These are phyloP conservation scores for Colletotrichum filicis DNA, from an alignment of 2,329 filamentous ascomycete genomes.

Conservation along the genomic window DNA sequence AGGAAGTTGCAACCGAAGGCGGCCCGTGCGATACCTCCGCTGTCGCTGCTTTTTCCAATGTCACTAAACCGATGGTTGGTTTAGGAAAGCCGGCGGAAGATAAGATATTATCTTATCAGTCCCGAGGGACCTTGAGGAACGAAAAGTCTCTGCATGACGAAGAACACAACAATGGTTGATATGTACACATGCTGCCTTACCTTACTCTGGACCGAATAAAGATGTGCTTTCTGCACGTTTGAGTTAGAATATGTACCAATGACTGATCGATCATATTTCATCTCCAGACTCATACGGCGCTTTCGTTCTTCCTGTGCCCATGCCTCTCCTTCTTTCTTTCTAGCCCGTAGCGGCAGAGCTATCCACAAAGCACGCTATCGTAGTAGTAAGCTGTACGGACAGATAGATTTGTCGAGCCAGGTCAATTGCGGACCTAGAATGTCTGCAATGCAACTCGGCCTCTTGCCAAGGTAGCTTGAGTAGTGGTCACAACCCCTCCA, in stretches of 20 bases:
- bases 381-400: neutral
- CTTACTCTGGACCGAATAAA: neutral
- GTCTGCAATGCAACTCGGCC: neutral
- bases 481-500: neutral
- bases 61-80: neutral
- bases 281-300: neutral
- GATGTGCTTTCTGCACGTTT: too few species aligned
- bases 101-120: too few species aligned
- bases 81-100: neutral
- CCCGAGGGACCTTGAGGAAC: too few species aligned
- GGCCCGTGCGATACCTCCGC: slow-evolving; percentile 6
- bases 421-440: neutral
- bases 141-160: too few species aligned
- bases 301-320: neutral
- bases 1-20: neutral
- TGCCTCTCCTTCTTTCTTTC: neutral
- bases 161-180: neutral
- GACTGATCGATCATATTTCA: neutral
- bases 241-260: neutral
- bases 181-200: neutral
- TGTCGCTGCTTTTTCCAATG: slow-evolving; percentile 1
- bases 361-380: neutral
- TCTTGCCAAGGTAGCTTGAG: too few species aligned
- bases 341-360: neutral
- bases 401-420: neutral